A percentile compares a stretch with the other conserved stretches of the same genome.
These are phyloP conservation scores for Kernera saxatilis DNA, from an alignment of 345 rosid genomes.

Conservation along the genomic window DNA sequence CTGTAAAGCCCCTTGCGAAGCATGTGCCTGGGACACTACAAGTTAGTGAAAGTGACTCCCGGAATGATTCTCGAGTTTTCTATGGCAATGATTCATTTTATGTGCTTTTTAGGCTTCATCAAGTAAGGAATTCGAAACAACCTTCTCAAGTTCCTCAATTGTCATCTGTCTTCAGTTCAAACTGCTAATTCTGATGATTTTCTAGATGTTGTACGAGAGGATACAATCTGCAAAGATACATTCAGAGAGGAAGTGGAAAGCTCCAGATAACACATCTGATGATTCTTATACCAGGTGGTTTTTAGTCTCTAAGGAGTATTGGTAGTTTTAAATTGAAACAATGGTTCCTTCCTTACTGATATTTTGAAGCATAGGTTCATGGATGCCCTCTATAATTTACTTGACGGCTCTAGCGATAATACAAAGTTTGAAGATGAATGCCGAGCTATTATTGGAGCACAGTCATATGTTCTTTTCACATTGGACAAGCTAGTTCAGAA, in stretches of 20 bases:
- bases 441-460: slow-evolving; percentile 93
- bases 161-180: background rate
- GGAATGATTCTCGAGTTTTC: slow-evolving; percentile 57
- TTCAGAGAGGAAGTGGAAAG: slow-evolving; percentile 90
- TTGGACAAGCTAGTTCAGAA: slow-evolving; percentile 90
- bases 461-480: slow-evolving; percentile 87
- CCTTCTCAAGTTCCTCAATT: background rate
- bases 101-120: slow-evolving; percentile 96
- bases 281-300: slow-evolving; percentile 85
- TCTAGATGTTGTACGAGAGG: slow-evolving; percentile 85
- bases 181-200: slow-evolving; percentile 8
- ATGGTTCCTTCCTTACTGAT: background rate
- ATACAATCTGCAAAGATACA: slow-evolving; percentile 90
- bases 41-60: slow-evolving; percentile 44
- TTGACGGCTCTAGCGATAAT: slow-evolving; percentile 90
- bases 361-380: slow-evolving; percentile 51
- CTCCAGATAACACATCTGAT: slow-evolving; percentile 59
- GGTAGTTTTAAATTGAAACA: background rate
- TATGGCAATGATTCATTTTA: slow-evolving; percentile 96
- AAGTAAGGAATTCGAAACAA: slow-evolving; percentile 43
- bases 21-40: slow-evolving; percentile 52
- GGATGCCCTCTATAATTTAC: slow-evolving; percentile 83
- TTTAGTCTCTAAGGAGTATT: slow-evolving; percentile 8
- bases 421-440: slow-evolving; percentile 97
- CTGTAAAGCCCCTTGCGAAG: slow-evolving; percentile 87